phyloP scores from a whole-genome alignment of 2,329 filamentous ascomycete genomes.

The Fusarium sp. region DNA sequence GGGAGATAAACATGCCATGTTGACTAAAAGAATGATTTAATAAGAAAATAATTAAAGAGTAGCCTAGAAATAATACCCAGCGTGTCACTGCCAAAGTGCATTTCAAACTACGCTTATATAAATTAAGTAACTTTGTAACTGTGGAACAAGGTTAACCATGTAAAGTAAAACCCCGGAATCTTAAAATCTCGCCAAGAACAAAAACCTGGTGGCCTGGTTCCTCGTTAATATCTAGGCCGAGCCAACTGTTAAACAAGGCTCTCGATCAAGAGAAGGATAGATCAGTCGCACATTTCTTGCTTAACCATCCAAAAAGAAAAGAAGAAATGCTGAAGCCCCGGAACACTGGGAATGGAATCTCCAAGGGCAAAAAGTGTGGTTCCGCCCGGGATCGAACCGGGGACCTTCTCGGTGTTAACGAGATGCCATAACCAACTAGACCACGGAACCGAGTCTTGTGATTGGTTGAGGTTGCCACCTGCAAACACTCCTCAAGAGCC shows the following conservation, averaged over 20 bases:
- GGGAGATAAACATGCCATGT: background rate
- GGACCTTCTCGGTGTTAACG: constrained; percentile 15
- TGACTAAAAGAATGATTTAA: background rate
- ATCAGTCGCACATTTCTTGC: background rate
- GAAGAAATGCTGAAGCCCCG: background rate
- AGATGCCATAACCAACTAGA: constrained; percentile 16
- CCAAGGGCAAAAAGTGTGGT: background rate
- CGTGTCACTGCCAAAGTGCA: no score
- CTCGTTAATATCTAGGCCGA: background rate
- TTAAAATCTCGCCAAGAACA: no score
- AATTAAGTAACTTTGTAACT: background rate
- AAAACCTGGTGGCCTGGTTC: background rate
- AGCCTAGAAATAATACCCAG: background rate
- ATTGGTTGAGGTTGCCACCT: background rate
- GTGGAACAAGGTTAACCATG: background rate
- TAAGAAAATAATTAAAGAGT: background rate
- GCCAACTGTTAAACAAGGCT: background rate
- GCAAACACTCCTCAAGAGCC: rapidly evolving
- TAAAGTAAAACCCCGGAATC: background rate
- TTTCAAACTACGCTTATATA: background rate
- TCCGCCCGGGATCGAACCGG: constrained; percentile 11
- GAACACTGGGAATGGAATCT: background rate
- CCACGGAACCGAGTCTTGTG: constrained; percentile 1
- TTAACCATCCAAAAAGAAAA: background rate
- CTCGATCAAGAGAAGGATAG: background rate